Base-by-base conservation (phyloP, 768 basidiomycete species). In the Omphalotus guepiniiformis region DNA sequence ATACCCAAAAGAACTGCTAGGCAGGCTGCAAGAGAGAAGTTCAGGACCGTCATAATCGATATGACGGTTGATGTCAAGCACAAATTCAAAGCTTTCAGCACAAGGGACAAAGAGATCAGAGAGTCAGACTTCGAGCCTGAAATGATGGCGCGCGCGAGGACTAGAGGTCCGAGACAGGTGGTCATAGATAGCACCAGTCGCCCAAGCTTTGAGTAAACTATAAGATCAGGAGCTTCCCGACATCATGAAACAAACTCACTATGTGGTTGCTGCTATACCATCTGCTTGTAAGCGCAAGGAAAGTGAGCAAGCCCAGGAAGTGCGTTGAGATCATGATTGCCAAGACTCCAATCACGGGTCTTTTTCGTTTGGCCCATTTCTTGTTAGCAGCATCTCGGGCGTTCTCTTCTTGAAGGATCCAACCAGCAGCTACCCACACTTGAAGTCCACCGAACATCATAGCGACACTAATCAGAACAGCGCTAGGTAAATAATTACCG, bases 401-500 rank as follows among this genome's bases (percentile, higher is more conserved):
- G 12, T 41, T 46, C 26, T 36, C 21, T 16, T 59, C 36, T 42
- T 60, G 55, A 47, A 42, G 34, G 51, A 58, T 58, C 82, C 83
- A 88, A 1, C 78, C 84, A 26, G 79, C 79, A 30, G 75, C 73
- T 7, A 79, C 77, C 93, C 88, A 93, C 30, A 69, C 70, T 30
- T 71, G 68, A 39, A 99, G 71, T 0, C 95, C 96, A 32, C 79
- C 77, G 55, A 96, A 80, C 65, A 95, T 88, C 74, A 96, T 78
- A 1, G 84, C 86, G 11, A 89, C 76, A 29, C 90, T 88, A 46
- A 96, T 76, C 3, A 97, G 62, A 29, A 98, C 76, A 1, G 81
- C 89, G 47, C 89, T 90, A 0, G 95, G 94, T 6, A 99, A 75
- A 64, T 91, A 99, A 56, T 73, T 80, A 2, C 93, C 94, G 23